These are phyloP conservation scores for Coemansia erecta DNA, from an alignment of 192 early-diverging fungal species.

Conservation along the genomic window DNA sequence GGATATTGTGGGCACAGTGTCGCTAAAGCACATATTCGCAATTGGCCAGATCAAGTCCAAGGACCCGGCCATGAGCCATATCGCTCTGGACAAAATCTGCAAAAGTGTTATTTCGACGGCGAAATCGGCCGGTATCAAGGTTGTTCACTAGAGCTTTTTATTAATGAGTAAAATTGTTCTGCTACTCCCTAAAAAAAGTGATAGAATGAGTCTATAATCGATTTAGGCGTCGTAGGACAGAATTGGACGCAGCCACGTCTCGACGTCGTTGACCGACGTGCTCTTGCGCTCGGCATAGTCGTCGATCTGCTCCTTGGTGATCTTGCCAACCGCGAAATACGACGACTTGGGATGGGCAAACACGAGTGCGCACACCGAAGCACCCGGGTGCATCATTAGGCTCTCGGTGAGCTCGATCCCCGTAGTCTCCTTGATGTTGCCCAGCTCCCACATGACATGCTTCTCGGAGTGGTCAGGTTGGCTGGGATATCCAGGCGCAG, in stretches of 20 bases:
- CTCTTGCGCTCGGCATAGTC: constrained; percentile 75
- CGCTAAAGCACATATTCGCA: constrained; percentile 92
- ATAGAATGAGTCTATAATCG: not conserved
- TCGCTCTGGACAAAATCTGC: constrained; percentile 67
- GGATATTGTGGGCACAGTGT: constrained; percentile 74
- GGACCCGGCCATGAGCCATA: constrained; percentile 74
- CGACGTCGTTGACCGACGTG: constrained; percentile 60
- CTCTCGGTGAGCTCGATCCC: constrained; percentile 91
- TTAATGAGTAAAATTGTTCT: not conserved
- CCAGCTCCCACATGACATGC: constrained; percentile 87
- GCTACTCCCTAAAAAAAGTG: not conserved
- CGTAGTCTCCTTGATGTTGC: constrained; percentile 72
- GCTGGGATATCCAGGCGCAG: constrained; percentile 91
- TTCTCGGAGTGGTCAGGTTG: constrained; percentile 97
- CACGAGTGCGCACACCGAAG: constrained; percentile 75
- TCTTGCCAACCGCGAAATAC: constrained; percentile 96
- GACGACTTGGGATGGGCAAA: constrained; percentile 75
- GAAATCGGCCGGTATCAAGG: constrained; percentile 78
- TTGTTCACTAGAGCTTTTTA: constrained; percentile 62
- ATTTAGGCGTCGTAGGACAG: constrained; percentile 60
- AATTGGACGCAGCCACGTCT: constrained; percentile 75
- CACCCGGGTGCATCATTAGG: constrained; percentile 90
- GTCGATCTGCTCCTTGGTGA: constrained; percentile 84
- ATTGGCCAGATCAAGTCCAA: constrained; percentile 87
- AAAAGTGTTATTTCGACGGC: constrained; percentile 74